Conservation (phyloP, 768 basidiomycete genomes). For the Sistotremastrum niveocremeum region DNA sequence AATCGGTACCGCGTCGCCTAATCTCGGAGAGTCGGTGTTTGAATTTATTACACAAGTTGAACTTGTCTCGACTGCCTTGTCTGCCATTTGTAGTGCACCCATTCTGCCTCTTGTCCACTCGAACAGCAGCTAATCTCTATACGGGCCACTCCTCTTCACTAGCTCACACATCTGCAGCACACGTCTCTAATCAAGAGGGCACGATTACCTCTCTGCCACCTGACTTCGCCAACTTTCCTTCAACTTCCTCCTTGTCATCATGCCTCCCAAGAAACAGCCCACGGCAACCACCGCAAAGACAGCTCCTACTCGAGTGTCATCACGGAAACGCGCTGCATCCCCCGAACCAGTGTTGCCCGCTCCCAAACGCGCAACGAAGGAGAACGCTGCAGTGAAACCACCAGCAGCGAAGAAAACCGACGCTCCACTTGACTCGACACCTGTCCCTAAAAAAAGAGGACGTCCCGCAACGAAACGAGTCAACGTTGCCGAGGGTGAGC, state of each 20-base stretch:
- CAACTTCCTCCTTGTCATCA: not conserved
- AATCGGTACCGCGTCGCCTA: no score
- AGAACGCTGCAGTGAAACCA: not conserved
- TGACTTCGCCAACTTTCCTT: no score
- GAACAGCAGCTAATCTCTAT: no score
- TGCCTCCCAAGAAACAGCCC: conserved; percentile 13
- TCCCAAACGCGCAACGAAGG: conserved; percentile 5
- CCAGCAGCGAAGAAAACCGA: conserved; percentile 8
- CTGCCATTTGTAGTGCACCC: no score
- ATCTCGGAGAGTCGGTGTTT: no score
- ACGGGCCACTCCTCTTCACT: no score
- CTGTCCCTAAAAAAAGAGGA: conserved; percentile 10
- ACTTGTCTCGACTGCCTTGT: no score
- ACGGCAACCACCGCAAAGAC: conserved; percentile 8
- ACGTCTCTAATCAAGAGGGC: no score
- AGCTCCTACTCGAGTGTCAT: conserved; percentile 5
- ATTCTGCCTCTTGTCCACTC: no score
- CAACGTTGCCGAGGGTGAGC: conserved; percentile 3
- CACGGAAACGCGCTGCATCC: not conserved
- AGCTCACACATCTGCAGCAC: no score
- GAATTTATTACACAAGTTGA: no score
- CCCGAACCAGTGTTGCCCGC: not conserved
- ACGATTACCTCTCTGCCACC: no score
- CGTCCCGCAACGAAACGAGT: conserved; percentile 5
- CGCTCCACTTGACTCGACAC: conserved; percentile 4